Conservation (phyloP, 1,284 basidiomycete genomes). For the Tremellales sp. region DNA sequence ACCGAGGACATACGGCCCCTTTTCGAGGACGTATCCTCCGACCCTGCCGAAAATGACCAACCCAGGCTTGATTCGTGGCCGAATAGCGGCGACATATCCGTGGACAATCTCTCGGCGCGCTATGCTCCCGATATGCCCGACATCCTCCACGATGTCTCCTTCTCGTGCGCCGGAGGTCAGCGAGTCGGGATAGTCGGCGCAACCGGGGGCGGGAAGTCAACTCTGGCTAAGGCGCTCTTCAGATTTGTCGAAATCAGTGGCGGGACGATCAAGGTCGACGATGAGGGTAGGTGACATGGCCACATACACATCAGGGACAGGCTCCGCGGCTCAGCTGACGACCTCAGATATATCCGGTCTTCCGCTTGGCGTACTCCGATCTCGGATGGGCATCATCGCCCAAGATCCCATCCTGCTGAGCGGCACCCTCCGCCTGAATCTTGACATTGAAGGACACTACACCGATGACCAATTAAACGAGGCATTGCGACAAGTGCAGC, state of each 20-base stretch:
- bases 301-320: too few species aligned
- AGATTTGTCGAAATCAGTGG: constrained; percentile 31
- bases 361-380: constrained; percentile 26
- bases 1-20: constrained; percentile 41
- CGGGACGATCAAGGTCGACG: constrained; percentile 34
- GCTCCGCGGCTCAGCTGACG: background rate
- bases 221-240: constrained; percentile 42
- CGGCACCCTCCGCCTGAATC: constrained; percentile 46
- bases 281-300: constrained; percentile 14
- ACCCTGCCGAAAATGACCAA: background rate
- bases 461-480: constrained; percentile 32
- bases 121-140: constrained; percentile 50
- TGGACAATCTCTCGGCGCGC: constrained; percentile 44
- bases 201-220: constrained; percentile 47
- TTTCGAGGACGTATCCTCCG: background rate
- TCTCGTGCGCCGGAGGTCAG: constrained; percentile 47
- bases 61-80: constrained; percentile 44
- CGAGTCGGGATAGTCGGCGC: constrained; percentile 53
- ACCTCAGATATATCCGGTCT: constrained; percentile 25
- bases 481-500: constrained; percentile 38
- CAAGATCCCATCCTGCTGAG: constrained; percentile 44
- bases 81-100: constrained; percentile 40
- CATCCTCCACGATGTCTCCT: constrained; percentile 51
- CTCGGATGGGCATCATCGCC: constrained; percentile 31
- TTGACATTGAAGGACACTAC: constrained; percentile 34